Percentiles rank a stretch among this genome's conserved stretches.
phyloP scores from a whole-genome alignment of 345 rosid species.

The Corymbia maculata region DNA sequence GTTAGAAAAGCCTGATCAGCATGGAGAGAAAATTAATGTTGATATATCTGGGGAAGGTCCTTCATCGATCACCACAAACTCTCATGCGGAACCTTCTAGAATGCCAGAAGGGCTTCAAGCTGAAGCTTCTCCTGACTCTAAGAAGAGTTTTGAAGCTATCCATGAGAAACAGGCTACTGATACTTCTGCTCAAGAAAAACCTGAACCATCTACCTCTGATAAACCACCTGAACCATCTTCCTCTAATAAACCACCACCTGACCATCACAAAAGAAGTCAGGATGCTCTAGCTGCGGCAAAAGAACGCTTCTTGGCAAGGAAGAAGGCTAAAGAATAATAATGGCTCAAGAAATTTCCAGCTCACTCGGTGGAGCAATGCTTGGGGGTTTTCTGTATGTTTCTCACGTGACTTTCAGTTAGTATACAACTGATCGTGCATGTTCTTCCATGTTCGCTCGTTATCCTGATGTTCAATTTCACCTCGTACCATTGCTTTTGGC shows the following conservation, averaged over 20 bases:
- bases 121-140: constrained; percentile 13
- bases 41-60: constrained; percentile 6
- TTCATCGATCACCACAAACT: constrained; percentile 4
- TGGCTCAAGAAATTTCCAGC: background rate
- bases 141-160: constrained; percentile 14
- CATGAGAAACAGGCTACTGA: constrained; percentile 15
- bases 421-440: background rate
- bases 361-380: background rate
- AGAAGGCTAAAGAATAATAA: constrained; percentile 50
- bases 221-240: constrained; percentile 29
- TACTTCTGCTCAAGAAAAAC: constrained; percentile 8
- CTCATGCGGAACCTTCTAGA: constrained; percentile 5
- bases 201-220: constrained; percentile 16
- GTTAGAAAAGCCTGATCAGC: constrained; percentile 16
- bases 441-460: background rate
- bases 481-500: background rate
- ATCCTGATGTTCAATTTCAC: background rate
- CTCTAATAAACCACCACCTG: constrained; percentile 21
- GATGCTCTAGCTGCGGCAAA: constrained; percentile 71
- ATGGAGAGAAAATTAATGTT: constrained; percentile 9
- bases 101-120: constrained; percentile 6
- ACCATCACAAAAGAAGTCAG: constrained; percentile 56
- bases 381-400: background rate
- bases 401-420: background rate
- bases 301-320: constrained; percentile 71